Base-by-base conservation (phyloP, 257 asterid species). In the Salvia splendens region DNA sequence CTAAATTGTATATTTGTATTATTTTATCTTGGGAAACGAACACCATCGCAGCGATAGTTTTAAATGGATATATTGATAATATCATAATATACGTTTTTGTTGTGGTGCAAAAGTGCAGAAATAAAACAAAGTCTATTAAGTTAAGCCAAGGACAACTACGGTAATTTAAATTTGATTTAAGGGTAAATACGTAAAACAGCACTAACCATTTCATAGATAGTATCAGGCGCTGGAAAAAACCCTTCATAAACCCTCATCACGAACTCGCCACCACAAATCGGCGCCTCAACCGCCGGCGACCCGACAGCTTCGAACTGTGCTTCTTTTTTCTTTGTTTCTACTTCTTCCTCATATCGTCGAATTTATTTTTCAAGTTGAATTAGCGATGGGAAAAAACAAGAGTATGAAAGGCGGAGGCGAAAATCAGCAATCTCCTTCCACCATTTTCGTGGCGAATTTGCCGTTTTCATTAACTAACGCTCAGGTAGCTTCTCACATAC, bases 361-460 rank as follows among this genome's bases (percentile, higher is more conserved):
- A 16, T 6, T 42, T 60, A 5, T 33, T 43, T 36, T 20, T 48
- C 47, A 0, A 33, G 60, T 24, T 32, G 35, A 53, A 67, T 56
- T 51, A 16, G 77, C 75, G 38, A 89, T 82, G 97, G 96, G 95
- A 12, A 92, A 89, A 74, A 80, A 74, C 77, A 88, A 78, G 82
- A 73, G 60, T 30, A 76, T 17, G 73, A 64, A 76, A 45, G 62
- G 75, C 48, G 83, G 66, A 36, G 83, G 83, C 65, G 86, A 82
- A n/a, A 68, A 52, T 78, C 89, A 78, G 48, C 87, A 87, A 64
- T 85, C 87, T 12, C 81, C 88, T 16, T 79, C 99, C 40, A 91
- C 99, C 20, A 61, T 94, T 8, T 94, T 87, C 45, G 89, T 88
- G 42, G 80, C 92, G 64, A 93, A 93, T 79, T 77, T 91, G 71